phyloP scores from a whole-genome alignment of 257 asterid genomes.

The Plantago elongata region DNA sequence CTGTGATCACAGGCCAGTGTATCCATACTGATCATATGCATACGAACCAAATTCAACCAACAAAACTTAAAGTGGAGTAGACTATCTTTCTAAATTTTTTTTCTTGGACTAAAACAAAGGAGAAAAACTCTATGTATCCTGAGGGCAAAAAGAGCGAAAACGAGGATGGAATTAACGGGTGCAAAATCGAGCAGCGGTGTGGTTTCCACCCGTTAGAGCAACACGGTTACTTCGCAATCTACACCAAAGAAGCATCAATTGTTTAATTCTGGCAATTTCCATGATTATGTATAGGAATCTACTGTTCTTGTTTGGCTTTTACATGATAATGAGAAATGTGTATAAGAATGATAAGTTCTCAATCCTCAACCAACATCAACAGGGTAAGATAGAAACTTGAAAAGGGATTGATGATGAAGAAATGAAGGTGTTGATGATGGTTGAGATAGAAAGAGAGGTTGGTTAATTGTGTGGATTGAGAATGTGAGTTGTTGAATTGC shows the following conservation, averaged over 20 bases:
- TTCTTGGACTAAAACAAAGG: not conserved
- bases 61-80: no score
- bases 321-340: slow-evolving; percentile 23
- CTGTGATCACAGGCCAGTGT: not conserved
- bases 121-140: not conserved
- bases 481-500: not conserved
- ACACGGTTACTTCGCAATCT: slow-evolving; percentile 38
- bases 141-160: not conserved
- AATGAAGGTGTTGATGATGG: slow-evolving; percentile 13
- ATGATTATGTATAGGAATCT: slow-evolving; percentile 20
- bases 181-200: slow-evolving; percentile 84
- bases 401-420: not conserved
- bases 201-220: slow-evolving; percentile 83
- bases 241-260: slow-evolving; percentile 51
- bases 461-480: not conserved
- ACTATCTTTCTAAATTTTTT: not conserved
- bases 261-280: slow-evolving; percentile 66
- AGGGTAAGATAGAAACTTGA: not conserved
- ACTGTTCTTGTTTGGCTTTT: slow-evolving; percentile 7
- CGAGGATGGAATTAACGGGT: slow-evolving; percentile 41
- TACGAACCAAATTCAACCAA: not conserved
- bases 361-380: slow-evolving; percentile 28
- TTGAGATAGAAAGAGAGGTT: not conserved
- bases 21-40: slow-evolving; percentile 5
- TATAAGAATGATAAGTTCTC: slow-evolving; percentile 7